Percentiles rank a stretch among this genome's conserved stretches.
These are phyloP conservation scores for Cladosporium halotolerans DNA, from an alignment of 2,329 filamentous ascomycete genomes.

Conservation along the genomic window DNA sequence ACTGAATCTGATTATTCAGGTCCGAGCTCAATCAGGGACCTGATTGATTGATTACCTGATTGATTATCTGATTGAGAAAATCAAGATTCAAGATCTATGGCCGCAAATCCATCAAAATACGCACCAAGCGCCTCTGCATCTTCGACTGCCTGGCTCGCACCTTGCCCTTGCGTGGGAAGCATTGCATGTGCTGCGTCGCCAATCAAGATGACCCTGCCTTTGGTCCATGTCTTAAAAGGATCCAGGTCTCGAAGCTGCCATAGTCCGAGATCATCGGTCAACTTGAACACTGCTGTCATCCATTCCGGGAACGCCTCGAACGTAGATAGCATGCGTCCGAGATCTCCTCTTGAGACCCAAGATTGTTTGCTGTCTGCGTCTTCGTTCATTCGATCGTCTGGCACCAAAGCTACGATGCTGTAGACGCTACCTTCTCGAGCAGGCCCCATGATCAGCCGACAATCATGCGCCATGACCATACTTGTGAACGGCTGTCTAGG, in stretches of 20 bases:
- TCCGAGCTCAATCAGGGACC: too few species aligned
- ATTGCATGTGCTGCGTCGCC: slow-evolving; percentile 36
- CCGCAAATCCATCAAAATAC: slow-evolving; percentile 22
- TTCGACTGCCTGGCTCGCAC: slow-evolving; percentile 38
- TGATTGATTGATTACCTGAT: too few species aligned
- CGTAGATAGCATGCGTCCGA: slow-evolving; percentile 34
- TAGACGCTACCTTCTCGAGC: slow-evolving; percentile 37
- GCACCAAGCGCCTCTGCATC: slow-evolving; percentile 35
- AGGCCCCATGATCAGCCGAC: slow-evolving; percentile 40
- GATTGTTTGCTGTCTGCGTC: slow-evolving; percentile 31
- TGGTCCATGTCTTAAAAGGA: slow-evolving; percentile 33
- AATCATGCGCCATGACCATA: slow-evolving; percentile 41
- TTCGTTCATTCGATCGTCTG: slow-evolving; percentile 38
- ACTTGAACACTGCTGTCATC: slow-evolving; percentile 31
- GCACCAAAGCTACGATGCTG: slow-evolving; percentile 39
- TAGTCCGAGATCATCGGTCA: slow-evolving; percentile 33
- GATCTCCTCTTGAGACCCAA: slow-evolving; percentile 36
- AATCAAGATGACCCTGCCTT: slow-evolving; percentile 27
- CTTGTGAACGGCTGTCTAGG: slow-evolving; percentile 37
- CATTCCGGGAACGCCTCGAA: slow-evolving; percentile 39
- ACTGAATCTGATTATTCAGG: too few species aligned
- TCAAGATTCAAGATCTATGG: too few species aligned
- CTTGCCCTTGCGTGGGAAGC: slow-evolving; percentile 40
- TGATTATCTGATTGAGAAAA: too few species aligned
- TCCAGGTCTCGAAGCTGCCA: slow-evolving; percentile 44